Conservation (phyloP, 176 grass and related monocot genomes). For the Carex scoparia region DNA sequence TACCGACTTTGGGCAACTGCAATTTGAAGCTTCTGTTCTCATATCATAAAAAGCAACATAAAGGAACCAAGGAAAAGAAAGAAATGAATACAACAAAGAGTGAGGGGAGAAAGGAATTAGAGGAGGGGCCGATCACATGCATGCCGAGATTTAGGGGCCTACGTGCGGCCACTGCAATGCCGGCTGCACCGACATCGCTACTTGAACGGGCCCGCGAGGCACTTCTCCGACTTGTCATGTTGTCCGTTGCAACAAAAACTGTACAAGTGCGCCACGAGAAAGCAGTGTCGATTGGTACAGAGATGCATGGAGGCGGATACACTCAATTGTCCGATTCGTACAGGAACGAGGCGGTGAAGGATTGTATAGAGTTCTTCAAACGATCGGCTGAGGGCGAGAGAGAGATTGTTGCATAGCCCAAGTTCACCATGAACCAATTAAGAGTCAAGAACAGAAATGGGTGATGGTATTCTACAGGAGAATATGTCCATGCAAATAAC, state of each 20-base stretch:
- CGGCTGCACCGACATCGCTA: conserved; percentile 47
- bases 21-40: background rate
- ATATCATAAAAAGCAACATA: background rate
- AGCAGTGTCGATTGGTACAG: conserved; percentile 19
- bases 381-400: conserved; percentile 51
- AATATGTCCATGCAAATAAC: conserved; percentile 1
- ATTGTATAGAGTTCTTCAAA: conserved; percentile 82
- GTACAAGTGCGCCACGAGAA: conserved; percentile 28
- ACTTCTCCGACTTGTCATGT: conserved; percentile 63
- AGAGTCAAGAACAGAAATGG: background rate
- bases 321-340: conserved; percentile 42
- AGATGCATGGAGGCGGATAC: background rate
- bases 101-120: conserved; percentile 11
- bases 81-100: background rate
- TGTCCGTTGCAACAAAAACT: conserved; percentile 43
- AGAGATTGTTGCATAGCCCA: conserved; percentile 29
- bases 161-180: conserved; percentile 32
- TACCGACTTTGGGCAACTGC: background rate
- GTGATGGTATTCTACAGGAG: background rate
- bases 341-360: conserved; percentile 53
- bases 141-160: conserved; percentile 47
- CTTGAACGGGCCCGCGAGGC: conserved; percentile 61
- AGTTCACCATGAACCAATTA: background rate
- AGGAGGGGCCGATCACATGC: conserved; percentile 31
- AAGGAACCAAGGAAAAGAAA: background rate